phyloP scores from a whole-genome alignment of 306 rosid species.

The Lotus japonicus region DNA sequence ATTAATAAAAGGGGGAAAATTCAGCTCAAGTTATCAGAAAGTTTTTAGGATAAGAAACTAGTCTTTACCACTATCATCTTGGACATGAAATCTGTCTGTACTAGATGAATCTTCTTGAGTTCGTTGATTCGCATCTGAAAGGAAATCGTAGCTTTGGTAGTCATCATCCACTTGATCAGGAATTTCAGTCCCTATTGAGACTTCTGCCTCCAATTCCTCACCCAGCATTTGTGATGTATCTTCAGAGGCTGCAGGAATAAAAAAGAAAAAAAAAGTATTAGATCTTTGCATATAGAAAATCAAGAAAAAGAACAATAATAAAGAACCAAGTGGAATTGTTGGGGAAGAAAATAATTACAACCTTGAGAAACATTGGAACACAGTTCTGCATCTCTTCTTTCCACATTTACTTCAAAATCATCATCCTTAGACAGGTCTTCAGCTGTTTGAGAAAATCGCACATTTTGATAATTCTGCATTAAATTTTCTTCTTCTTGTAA shows the following conservation, averaged over 20 bases:
- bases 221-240: conserved; percentile 41
- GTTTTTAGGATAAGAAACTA: neutral
- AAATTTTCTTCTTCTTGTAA: conserved; percentile 20
- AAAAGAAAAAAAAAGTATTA: neutral
- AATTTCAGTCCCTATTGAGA: conserved; percentile 84
- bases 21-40: neutral
- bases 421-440: conserved; percentile 30
- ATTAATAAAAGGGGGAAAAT: neutral
- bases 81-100: conserved; percentile 25
- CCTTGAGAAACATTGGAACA: conserved; percentile 48
- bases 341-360: conserved; percentile 13
- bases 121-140: conserved; percentile 21
- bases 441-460: conserved; percentile 23
- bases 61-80: conserved; percentile 43
- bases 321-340: neutral
- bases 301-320: neutral
- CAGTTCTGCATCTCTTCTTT: conserved; percentile 29
- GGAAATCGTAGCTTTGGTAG: conserved; percentile 38
- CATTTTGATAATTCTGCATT: conserved; percentile 21
- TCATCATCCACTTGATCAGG: conserved; percentile 75
- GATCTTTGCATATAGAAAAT: neutral
- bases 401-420: conserved; percentile 24
- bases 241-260: conserved; percentile 39
- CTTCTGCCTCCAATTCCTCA: conserved; percentile 65
- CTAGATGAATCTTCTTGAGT: conserved; percentile 51